Percentiles rank a stretch among this genome's conserved stretches.
Evolutionary conservation across 2,329 filamentous ascomycete genomes (phyloP).

Genomic region (Sphaerostilbella broomeana): DNA sequence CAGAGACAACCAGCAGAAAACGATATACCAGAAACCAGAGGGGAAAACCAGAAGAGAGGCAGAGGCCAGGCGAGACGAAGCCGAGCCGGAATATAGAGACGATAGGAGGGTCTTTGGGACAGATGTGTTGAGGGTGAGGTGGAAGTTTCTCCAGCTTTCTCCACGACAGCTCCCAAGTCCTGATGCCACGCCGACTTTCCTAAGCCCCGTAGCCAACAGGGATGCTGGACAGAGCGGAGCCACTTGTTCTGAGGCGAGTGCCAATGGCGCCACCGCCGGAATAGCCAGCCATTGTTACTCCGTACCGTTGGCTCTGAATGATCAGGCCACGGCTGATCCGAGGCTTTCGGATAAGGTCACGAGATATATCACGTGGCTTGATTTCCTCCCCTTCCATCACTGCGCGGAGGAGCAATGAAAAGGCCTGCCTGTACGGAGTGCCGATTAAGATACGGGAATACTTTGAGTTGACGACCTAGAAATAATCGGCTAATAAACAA

Average conservation of each 20-base stretch:
- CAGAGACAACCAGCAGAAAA: slow-evolving; percentile 27
- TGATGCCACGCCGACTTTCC: slow-evolving; percentile 23
- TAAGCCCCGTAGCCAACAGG: slow-evolving; percentile 2
- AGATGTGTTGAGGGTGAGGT: slow-evolving; percentile 32
- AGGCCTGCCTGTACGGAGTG: too few relatives aligned
- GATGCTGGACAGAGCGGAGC: slow-evolving; percentile 5
- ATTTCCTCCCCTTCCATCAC: too few relatives aligned
- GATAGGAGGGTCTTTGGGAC: slow-evolving; percentile 20
- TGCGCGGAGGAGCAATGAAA: too few relatives aligned
- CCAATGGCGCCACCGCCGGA: slow-evolving; percentile 12
- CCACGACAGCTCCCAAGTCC: slow-evolving; percentile 20
- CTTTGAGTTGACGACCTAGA: too few relatives aligned
- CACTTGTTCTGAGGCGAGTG: slow-evolving; percentile 2
- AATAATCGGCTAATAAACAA: too few relatives aligned
- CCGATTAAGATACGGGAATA: too few relatives aligned
- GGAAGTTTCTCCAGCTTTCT: slow-evolving; percentile 34
- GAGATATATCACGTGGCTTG: slow-evolving; percentile 18
- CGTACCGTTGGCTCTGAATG: too few relatives aligned
- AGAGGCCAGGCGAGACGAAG: slow-evolving; percentile 23
- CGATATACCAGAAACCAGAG: slow-evolving; percentile 35
- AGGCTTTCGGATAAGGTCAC: slow-evolving; percentile 18
- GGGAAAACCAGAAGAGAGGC: slow-evolving; percentile 34
- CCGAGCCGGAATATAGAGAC: slow-evolving; percentile 21
- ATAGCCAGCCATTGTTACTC: not conserved
- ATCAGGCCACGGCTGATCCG: slow-evolving; percentile 2